Evolutionary conservation across 352 stramenopile species (phyloP).

Genomic region (Elongisporangium prolatum): DNA sequence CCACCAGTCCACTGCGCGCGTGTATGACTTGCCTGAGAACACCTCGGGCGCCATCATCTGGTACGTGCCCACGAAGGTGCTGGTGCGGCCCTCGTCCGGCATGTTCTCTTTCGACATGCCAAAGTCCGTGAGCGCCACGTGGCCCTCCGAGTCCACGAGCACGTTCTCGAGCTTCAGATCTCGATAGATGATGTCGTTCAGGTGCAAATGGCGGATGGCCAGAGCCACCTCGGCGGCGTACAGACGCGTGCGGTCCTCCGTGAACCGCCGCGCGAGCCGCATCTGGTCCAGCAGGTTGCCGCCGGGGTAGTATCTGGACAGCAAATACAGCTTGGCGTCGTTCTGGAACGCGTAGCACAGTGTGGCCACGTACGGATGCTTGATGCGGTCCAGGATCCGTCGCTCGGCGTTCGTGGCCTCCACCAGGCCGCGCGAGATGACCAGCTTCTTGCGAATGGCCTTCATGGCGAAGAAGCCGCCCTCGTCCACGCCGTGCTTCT

Average conservation of each 20-base stretch:
- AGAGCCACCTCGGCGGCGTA: constrained; percentile 97
- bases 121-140: constrained; percentile 98
- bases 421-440: constrained; percentile 85
- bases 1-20: constrained; percentile 87
- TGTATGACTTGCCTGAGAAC: constrained; percentile 85
- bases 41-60: constrained; percentile 92
- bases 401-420: constrained; percentile 89
- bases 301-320: constrained; percentile 96
- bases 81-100: constrained; percentile 64
- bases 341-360: constrained; percentile 91
- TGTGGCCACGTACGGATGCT: constrained; percentile 97
- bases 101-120: constrained; percentile 99
- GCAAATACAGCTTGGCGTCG: constrained; percentile 85
- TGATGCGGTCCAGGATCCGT: constrained; percentile 87
- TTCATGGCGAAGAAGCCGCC: constrained; percentile 86
- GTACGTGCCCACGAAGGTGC: constrained; percentile 90
- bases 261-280: constrained; percentile 87
- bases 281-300: constrained; percentile 94
- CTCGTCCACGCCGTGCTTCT: constrained; percentile 81
- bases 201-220: constrained; percentile 92
- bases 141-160: constrained; percentile 92
- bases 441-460: constrained; percentile 82
- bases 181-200: constrained; percentile 95
- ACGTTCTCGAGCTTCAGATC: constrained; percentile 99
- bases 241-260: constrained; percentile 90